Evolutionary conservation across 495 filamentous ascomycete genomes (phyloP).

Genomic region (Gamarada debralockiae): DNA sequence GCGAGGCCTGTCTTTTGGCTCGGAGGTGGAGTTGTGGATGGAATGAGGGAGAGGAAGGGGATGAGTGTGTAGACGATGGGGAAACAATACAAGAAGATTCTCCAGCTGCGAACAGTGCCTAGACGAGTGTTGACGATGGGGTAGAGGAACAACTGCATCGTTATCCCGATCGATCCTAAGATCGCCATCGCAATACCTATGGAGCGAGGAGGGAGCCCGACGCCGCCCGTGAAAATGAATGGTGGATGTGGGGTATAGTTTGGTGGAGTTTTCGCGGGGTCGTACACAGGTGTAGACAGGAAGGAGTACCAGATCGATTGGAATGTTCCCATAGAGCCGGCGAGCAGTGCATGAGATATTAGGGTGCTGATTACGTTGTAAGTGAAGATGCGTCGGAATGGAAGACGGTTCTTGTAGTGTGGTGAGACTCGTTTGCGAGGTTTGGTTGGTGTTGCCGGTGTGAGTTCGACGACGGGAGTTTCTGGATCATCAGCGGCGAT

Average conservation of each 20-base stretch:
- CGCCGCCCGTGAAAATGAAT: constrained; percentile 75
- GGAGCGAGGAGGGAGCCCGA: constrained; percentile 68
- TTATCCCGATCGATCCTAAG: constrained; percentile 72
- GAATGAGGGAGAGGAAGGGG: constrained; percentile 70
- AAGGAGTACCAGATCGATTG: constrained; percentile 84
- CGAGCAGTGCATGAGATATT: constrained; percentile 63
- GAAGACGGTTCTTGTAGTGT: constrained; percentile 38
- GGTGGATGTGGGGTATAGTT: constrained; percentile 43
- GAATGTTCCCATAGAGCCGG: constrained; percentile 76
- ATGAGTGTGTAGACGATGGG: constrained; percentile 68
- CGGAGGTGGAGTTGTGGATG: constrained; percentile 55
- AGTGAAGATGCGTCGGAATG: constrained; percentile 77
- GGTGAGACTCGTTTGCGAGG: constrained; percentile 17
- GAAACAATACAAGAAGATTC: constrained; percentile 66
- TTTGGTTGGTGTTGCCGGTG: constrained; percentile 3
- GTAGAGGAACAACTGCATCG: constrained; percentile 74
- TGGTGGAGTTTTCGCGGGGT: constrained; percentile 40
- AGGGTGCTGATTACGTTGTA: constrained; percentile 69
- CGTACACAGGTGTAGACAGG: constrained; percentile 73
- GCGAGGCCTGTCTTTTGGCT: constrained; percentile 58
- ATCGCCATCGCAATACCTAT: constrained; percentile 79
- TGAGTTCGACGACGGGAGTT: background rate
- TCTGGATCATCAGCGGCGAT: constrained; percentile 10
- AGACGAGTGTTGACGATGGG: constrained; percentile 61
- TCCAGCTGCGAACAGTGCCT: constrained; percentile 66